Evolutionary conservation across 768 basidiomycete genomes (phyloP), one percentile per base, ranked within the genome.

Genomic region (Mycena indigotica): DNA sequence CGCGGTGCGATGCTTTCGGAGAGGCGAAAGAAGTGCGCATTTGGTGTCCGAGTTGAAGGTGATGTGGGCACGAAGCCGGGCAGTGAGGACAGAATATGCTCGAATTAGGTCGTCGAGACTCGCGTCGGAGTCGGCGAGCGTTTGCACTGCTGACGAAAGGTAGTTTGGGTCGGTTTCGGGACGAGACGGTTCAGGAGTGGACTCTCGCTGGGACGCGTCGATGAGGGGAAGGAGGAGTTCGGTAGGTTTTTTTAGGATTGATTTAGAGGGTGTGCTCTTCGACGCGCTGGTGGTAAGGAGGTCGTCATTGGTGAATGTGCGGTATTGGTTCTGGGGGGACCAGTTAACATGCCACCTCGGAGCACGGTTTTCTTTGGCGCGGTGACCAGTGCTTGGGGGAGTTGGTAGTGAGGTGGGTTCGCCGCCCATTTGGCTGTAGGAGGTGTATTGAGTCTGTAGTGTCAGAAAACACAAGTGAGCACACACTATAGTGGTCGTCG

Each of bases 101-200:
- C 89, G 86, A 54, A 87, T 87, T 57, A 91, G 80, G 56, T 85
- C 83, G 51, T 75, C 73, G 45, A 85, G 73, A 46, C 78, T 75
- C 15, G 81, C 71, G 39, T 79, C 73, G 1, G 70, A 62, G 12
- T 79, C 74, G 24, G 89, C 70, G 52, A 93, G 86, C 49, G 76
- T 80, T 2, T 79, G 70, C 2, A 93, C 80, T 2, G 91, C 86
- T 25, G 79, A 74, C n/a, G 78, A 78, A 28, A 93, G 81, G 67
- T 91, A 93, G 19, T 71, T 70, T 13, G 85, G 72, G 65, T 91
- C 78, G 5, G 76, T 77, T 17, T 91, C 77, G 12, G 89, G 88
- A 64, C 86, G 83, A 2, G 73, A 71, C 2, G 92, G 91, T 65
- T 91, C 91, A n/a, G 91, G 92, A 0, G 91, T 93, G 15, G 77